phyloP scores from a whole-genome alignment of 352 stramenopile species.

The Pilasporangium apinafurcum region DNA sequence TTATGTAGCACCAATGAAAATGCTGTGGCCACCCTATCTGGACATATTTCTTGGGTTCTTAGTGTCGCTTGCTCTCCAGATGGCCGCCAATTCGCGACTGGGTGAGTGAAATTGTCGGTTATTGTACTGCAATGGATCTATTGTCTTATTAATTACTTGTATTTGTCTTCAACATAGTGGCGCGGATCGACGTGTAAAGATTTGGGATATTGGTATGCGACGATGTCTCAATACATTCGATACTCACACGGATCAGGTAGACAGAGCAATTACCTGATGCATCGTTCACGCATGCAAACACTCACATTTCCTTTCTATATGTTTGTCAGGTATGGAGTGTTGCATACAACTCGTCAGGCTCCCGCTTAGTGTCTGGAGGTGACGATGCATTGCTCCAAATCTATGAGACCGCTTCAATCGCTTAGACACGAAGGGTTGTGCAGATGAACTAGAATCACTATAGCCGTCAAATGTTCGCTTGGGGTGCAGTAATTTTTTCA shows the following conservation, averaged over 20 bases:
- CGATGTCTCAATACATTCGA: constrained; percentile 89
- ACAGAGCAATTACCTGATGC: too few relatives aligned
- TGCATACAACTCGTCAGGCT: constrained; percentile 83
- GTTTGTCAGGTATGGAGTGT: constrained; percentile 82
- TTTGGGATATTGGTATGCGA: constrained; percentile 87
- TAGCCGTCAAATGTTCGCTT: too few relatives aligned
- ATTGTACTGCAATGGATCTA: too few relatives aligned
- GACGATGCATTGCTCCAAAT: constrained; percentile 87
- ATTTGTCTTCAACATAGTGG: constrained; percentile 26
- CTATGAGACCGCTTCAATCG: constrained; percentile 72
- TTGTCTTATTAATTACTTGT: background rate
- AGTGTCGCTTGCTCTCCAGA: constrained; percentile 82
- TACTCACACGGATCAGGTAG: constrained; percentile 84
- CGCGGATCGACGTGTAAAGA: constrained; percentile 88
- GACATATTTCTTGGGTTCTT: constrained; percentile 87
- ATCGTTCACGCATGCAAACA: too few relatives aligned
- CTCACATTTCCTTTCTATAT: too few relatives aligned
- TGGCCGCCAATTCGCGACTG: constrained; percentile 79
- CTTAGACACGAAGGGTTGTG: too few relatives aligned
- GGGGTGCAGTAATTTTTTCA: too few relatives aligned
- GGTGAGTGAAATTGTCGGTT: constrained; percentile 37
- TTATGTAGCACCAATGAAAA: constrained; percentile 57
- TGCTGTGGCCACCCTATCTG: constrained; percentile 75
- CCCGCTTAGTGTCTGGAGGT: constrained; percentile 81
- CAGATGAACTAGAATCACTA: too few relatives aligned